Percentiles rank a stretch among this genome's conserved stretches.
Conservation (phyloP, 768 basidiomycete species). For the Pisolithus marmoratus region DNA sequence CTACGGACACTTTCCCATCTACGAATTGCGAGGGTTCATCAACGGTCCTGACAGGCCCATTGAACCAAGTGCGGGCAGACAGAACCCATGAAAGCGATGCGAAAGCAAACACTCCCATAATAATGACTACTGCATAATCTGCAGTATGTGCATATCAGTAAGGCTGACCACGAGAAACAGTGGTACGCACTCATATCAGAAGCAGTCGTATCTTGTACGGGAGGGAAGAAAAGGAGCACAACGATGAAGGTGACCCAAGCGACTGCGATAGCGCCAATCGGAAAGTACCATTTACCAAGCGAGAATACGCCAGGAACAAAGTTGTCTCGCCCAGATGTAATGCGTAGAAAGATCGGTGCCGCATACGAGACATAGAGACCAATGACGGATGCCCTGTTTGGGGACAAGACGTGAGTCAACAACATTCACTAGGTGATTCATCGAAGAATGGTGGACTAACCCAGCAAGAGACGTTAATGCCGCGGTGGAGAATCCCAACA, state of each 20-base stretch:
- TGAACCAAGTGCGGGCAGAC: slow-evolving; percentile 69
- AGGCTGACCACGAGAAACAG: neutral
- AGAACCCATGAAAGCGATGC: slow-evolving; percentile 58
- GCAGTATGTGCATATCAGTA: slow-evolving; percentile 2
- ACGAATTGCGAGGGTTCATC: slow-evolving; percentile 16
- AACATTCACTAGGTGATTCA: neutral
- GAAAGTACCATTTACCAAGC: slow-evolving; percentile 56
- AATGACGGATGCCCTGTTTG: slow-evolving; percentile 59
- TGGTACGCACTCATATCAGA: slow-evolving; percentile 51
- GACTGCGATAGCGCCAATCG: slow-evolving; percentile 55
- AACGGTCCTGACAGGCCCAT: slow-evolving; percentile 54
- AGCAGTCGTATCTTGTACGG: slow-evolving; percentile 33
- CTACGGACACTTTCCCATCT: slow-evolving; percentile 8
- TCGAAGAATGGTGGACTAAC: slow-evolving; percentile 29
- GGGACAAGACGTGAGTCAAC: neutral
- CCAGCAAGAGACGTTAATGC: slow-evolving; percentile 64
- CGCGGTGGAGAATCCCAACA: slow-evolving; percentile 59
- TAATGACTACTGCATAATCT: slow-evolving; percentile 69
- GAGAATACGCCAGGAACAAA: slow-evolving; percentile 55
- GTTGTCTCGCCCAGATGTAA: slow-evolving; percentile 59
- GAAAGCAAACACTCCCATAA: slow-evolving; percentile 60
- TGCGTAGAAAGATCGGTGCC: slow-evolving; percentile 62
- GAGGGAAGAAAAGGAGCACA: slow-evolving; percentile 54
- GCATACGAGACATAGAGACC: slow-evolving; percentile 64
- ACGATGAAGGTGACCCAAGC: slow-evolving; percentile 62